A percentile compares a stretch with the other conserved stretches of the same genome.
Evolutionary conservation across 202 grass and related monocot genomes (phyloP).

Genomic region (Zizania palustris): DNA sequence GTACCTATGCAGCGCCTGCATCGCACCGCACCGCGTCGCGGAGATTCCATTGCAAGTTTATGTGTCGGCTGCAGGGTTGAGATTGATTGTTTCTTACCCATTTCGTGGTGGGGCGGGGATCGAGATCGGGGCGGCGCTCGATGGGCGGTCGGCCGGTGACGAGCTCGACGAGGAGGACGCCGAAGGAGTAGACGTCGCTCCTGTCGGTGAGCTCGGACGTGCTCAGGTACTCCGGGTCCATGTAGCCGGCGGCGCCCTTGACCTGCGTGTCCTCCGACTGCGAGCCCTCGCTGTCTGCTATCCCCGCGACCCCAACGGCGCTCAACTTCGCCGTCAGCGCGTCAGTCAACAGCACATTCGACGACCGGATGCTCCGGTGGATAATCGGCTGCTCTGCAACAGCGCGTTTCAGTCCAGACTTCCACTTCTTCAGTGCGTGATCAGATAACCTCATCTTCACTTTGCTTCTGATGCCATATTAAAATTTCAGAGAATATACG

Average conservation of each 20-base stretch:
- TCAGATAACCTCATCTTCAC: neutral
- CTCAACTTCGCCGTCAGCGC: constrained; percentile 69
- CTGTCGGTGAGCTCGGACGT: constrained; percentile 75
- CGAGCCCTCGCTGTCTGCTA: constrained; percentile 38
- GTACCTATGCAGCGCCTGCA: constrained; percentile 61
- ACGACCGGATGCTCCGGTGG: constrained; percentile 78
- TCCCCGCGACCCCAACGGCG: constrained; percentile 59
- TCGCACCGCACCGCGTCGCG: neutral
- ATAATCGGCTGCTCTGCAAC: constrained; percentile 63
- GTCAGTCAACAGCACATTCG: constrained; percentile 76
- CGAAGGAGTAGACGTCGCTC: constrained; percentile 96
- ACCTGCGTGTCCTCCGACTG: constrained; percentile 51
- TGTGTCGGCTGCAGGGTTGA: neutral
- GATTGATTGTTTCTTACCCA: constrained; percentile 53
- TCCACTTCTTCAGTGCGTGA: neutral
- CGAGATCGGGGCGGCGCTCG: constrained; percentile 46
- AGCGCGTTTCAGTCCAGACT: constrained; percentile 4
- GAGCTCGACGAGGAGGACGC: constrained; percentile 85
- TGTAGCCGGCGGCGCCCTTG: constrained; percentile 65
- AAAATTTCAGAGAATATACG: neutral
- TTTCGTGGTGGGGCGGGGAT: constrained; percentile 61
- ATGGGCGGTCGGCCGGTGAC: constrained; percentile 71
- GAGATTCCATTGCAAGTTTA: neutral
- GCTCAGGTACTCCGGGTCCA: constrained; percentile 66
- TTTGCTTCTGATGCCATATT: neutral